A percentile compares a stretch with the other conserved stretches of the same genome.
Evolutionary conservation across 306 rosid genomes (phyloP).

Genomic region (Cucurbita moschata): DNA sequence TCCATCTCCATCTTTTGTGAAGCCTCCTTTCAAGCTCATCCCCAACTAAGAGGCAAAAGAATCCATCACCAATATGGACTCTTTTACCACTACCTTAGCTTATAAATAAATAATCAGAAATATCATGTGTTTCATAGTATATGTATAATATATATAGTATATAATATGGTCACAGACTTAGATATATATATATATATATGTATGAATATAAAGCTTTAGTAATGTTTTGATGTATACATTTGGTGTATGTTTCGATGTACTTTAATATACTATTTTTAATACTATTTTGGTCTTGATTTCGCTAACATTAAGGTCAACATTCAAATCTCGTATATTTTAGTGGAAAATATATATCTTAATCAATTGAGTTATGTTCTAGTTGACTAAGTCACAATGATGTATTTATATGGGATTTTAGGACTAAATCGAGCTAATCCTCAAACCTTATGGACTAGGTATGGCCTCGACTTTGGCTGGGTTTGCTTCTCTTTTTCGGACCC

Average conservation of each 20-base stretch:
- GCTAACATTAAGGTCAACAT: too few species aligned
- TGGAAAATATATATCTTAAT: too few species aligned
- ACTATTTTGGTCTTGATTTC: neutral
- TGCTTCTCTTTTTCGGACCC: too few species aligned
- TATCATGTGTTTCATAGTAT: neutral
- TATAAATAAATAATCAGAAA: neutral
- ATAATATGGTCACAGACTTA: neutral
- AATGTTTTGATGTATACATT: neutral
- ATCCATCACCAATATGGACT: neutral
- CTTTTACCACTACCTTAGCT: neutral
- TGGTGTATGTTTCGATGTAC: too few species aligned
- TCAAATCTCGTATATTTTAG: too few species aligned
- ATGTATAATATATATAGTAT: neutral
- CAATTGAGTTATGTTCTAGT: too few species aligned
- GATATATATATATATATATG: neutral
- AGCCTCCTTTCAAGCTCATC: conserved; percentile 96
- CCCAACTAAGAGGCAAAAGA: conserved; percentile 35
- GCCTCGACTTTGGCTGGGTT: too few species aligned
- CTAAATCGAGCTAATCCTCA: too few species aligned
- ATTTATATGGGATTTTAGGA: too few species aligned
- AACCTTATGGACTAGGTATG: too few species aligned
- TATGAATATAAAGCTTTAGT: neutral
- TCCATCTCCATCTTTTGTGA: conserved; percentile 70
- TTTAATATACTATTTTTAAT: neutral
- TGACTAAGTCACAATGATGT: too few species aligned